Percentiles rank a stretch among this genome's conserved stretches.
phyloP scores from a whole-genome alignment of 2,329 filamentous ascomycete species.

The Neophaeococcomyces aloes region DNA sequence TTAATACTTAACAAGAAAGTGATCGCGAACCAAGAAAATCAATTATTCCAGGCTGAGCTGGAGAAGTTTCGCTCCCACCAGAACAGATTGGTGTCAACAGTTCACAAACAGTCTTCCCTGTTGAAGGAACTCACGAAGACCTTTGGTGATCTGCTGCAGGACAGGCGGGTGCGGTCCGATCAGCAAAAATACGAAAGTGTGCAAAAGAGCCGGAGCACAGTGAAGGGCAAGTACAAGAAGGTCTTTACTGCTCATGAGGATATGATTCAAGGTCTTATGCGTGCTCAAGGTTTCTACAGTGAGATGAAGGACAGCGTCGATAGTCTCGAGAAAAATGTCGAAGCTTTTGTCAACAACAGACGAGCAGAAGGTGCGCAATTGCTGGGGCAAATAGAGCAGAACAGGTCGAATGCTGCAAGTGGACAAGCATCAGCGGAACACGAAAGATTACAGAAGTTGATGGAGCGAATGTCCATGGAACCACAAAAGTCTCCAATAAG shows the following conservation, averaged over 20 bases:
- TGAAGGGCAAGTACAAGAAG: conserved; percentile 79
- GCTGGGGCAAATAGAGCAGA: conserved; percentile 75
- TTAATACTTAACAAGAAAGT: conserved; percentile 97
- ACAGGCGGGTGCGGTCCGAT: conserved; percentile 85
- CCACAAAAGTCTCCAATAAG: conserved; percentile 37
- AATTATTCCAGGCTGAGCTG: conserved; percentile 90
- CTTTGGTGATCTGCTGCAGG: conserved; percentile 80
- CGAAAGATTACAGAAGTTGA: conserved; percentile 73
- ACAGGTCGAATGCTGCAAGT: conserved; percentile 51
- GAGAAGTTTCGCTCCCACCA: conserved; percentile 95
- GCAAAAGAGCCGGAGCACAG: conserved; percentile 67
- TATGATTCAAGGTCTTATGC: conserved; percentile 70
- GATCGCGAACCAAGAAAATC: conserved; percentile 79
- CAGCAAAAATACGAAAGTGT: conserved; percentile 91
- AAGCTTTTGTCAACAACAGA: conserved; percentile 91
- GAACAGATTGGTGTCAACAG: conserved; percentile 79
- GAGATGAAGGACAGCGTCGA: conserved; percentile 95
- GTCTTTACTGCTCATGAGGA: conserved; percentile 90
- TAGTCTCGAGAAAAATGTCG: conserved; percentile 88
- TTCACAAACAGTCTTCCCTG: conserved; percentile 84
- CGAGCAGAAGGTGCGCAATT: conserved; percentile 83
- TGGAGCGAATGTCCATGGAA: conserved; percentile 92
- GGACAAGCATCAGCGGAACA: conserved; percentile 67
- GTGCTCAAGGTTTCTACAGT: conserved; percentile 84
- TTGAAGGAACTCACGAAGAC: conserved; percentile 88